phyloP scores from a whole-genome alignment of 495 filamentous ascomycete genomes.

The Xylaria sp. region DNA sequence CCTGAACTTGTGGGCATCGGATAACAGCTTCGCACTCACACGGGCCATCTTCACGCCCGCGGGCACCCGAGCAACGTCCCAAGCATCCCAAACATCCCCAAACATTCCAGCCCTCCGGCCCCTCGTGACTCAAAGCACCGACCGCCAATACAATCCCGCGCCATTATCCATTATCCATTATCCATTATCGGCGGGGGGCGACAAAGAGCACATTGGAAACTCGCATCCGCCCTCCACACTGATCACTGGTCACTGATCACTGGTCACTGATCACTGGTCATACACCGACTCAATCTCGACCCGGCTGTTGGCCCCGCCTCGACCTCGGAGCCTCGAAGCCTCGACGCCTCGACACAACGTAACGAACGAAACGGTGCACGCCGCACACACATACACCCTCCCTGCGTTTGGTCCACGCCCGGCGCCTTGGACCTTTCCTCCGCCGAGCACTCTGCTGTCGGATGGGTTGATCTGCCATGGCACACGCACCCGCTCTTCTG shows the following conservation, averaged over 20 bases:
- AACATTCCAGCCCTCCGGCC: constrained; percentile 25
- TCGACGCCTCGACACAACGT: no score
- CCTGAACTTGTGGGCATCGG: not conserved
- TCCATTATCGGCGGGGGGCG: constrained; percentile 11
- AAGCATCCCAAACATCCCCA: constrained; percentile 28
- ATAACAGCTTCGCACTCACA: constrained; percentile 7
- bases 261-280: not conserved
- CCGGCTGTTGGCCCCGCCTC: constrained; percentile 9
- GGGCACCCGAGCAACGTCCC: constrained; percentile 14
- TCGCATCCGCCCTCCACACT: not conserved
- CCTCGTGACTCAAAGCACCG: constrained; percentile 22
- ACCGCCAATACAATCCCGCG: constrained; percentile 18
- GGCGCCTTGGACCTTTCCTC: not conserved
- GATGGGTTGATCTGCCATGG: constrained; percentile 56
- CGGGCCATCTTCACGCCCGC: not conserved
- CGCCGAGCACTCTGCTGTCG: constrained; percentile 28
- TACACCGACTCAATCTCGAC: not conserved
- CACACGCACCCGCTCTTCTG: constrained; percentile 55
- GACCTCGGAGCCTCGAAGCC: not conserved
- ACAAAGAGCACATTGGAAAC: constrained; percentile 22
- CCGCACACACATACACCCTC: not conserved
- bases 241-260: not conserved
- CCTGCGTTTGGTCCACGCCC: not conserved
- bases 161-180: constrained; percentile 8
- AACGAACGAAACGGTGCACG: constrained; percentile 15